Evolutionary conservation across 2,329 filamentous ascomycete genomes (phyloP), one percentile per base, ranked within the genome.

Genomic region (Xylariaceae sp.): DNA sequence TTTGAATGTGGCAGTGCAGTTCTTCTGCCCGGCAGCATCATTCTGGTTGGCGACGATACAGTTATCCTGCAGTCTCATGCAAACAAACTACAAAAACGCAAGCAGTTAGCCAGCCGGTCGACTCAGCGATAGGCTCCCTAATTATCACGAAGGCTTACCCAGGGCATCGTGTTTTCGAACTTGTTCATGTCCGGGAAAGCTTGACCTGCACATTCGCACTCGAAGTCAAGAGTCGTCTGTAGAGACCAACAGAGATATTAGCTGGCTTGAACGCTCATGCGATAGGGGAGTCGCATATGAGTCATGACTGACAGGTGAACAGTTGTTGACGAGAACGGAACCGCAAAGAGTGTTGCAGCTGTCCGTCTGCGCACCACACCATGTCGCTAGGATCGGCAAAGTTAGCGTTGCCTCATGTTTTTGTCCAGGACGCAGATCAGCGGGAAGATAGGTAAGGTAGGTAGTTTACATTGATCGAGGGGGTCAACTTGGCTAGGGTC

Each of bases 311-410:
- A 83, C 80, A 54, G 70, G 60, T 26, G 68, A 60, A 67, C 80
- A 83, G 52, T 65, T 62, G 67, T 82, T 80, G 51, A 57, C 58
- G 4, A 66, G 59, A 26, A 71, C 67, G 51, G 65, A 60, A 51
- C 65, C 67, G 70, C 80, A 83, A 41, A 83, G 74, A 29, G 68
- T 68, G 46, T 58, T 57, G 71, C 80, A 83, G 40, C 74, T 76
- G 67, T 79, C 75, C 56, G 67, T 68, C 72, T 83, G 71, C 42
- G 72, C 78, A 50, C 64, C 66, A 68, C 80, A 83, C 80, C 79
- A 83, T 19, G 63, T 53, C 46, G 75, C 79, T 56, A 50, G 19
- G 12, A 50, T 46, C 41, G 43, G n/a, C 41, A 48, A 26, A n/a
- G 60, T 67, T 46, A 68, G 63, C 41, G 46, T 3, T 40, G 34